Base-by-base conservation (phyloP, 306 rosid species). In the Cicer bijugum region DNA sequence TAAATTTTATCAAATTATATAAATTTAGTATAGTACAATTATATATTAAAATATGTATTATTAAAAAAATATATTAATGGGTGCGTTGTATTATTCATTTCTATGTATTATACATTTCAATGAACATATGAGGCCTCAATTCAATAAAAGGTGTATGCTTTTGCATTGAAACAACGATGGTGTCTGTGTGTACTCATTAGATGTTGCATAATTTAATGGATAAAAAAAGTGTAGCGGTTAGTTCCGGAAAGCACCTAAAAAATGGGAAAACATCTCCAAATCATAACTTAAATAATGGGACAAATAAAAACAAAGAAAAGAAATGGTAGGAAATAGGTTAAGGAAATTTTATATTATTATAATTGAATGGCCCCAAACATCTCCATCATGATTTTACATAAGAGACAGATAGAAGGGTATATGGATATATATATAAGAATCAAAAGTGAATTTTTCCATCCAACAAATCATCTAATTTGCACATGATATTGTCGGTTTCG, bases 401-500 rank as follows among this genome's bases (percentile, higher is more conserved):
- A 28, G 66, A 66, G 83, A 84, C 83, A 84, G 81, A 81, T 80
- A 81, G 74, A 69, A 43, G 58, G 67, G 62, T 75, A 63, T 74
- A 57, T 69, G 67, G 56, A 69, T 57, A 19, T 64, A 52, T 64
- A 52, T 15, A 42, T 15, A 5, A 43, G 58, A 19, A 71, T 70
- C 50, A 43, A 70, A 81, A 57, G 55, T 42, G 72, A 59, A 52
- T 69, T 79, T 74, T 61, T 60, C 35, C 55, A 65, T 56, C 72
- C 79, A 83, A 77, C 65, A 57, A 44, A 81, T 74, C 79, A 78
- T 50, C 81, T 4, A 63, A 70, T 56, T 81, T 84, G 85, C 88
- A 84, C 88, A 84, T 84, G 88, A 78, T 57, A 43, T 10, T 84
- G 88, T 81, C 88, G 85, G 83, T 64, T 69, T 84, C 37, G 77